Conservation (phyloP, 192 early-diverging fungal genomes). For the Diversispora eburnea region DNA sequence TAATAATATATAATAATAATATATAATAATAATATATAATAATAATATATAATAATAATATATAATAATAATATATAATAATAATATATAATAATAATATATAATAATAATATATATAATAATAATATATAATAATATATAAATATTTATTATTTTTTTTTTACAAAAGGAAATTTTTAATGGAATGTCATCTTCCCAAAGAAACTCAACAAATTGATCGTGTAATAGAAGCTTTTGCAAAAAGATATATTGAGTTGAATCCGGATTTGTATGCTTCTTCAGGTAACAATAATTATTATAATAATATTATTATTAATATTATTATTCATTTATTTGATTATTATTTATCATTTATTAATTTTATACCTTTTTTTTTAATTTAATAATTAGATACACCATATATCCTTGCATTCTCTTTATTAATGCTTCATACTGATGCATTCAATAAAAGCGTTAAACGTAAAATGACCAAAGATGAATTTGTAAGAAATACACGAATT, state of each 20-base stretch:
- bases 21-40: not conserved
- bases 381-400: slow-evolving; percentile 60
- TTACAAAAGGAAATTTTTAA: slow-evolving; percentile 68
- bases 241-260: slow-evolving; percentile 68
- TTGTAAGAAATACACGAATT: slow-evolving; percentile 68
- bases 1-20: not conserved
- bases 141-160: too few relatives aligned
- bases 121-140: too few relatives aligned
- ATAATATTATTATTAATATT: not conserved
- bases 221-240: slow-evolving; percentile 69
- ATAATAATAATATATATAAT: too few relatives aligned
- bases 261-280: slow-evolving; percentile 56
- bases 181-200: slow-evolving; percentile 68
- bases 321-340: not conserved
- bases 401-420: slow-evolving; percentile 73
- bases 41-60: too few relatives aligned
- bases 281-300: slow-evolving; percentile 23
- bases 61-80: too few relatives aligned
- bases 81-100: too few relatives aligned
- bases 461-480: slow-evolving; percentile 82
- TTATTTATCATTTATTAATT: not conserved
- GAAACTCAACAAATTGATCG: slow-evolving; percentile 86
- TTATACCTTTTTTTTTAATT: not conserved
- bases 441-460: slow-evolving; percentile 76
- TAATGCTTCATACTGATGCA: slow-evolving; percentile 83